phyloP scores from a whole-genome alignment of 116 monocot species.

The Dioscorea cayenensis region DNA sequence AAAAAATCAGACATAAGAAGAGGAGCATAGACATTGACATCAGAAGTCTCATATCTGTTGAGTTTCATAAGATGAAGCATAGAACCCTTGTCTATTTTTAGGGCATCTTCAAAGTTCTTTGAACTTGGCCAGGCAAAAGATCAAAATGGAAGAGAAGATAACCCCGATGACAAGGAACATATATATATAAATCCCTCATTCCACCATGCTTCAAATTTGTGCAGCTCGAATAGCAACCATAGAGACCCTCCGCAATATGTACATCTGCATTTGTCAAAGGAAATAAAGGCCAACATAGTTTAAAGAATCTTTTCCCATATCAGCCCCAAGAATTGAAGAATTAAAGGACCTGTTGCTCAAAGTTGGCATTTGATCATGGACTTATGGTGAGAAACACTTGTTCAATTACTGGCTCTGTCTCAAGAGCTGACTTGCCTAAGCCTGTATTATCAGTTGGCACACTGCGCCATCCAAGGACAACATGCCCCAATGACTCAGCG shows the following conservation, averaged over 20 bases:
- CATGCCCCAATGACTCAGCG: constrained; percentile 91
- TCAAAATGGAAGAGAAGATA: constrained; percentile 1
- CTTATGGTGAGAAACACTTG: constrained; percentile 88
- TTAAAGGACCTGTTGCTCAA: constrained; percentile 91
- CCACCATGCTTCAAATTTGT: constrained; percentile 67
- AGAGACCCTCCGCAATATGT: constrained; percentile 83
- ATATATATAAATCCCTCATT: constrained; percentile 90
- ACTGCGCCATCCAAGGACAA: constrained; percentile 88
- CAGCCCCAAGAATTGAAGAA: no score
- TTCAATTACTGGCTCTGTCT: constrained; percentile 91
- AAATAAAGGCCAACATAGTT: background rate
- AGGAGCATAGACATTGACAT: no score
- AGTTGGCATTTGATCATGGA: constrained; percentile 55
- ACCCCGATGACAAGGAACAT: constrained; percentile 97
- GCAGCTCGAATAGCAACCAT: constrained; percentile 88
- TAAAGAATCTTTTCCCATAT: background rate
- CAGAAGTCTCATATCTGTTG: no score
- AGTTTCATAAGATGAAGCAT: no score
- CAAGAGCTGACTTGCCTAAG: constrained; percentile 78
- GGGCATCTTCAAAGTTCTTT: background rate
- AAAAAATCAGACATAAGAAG: background rate
- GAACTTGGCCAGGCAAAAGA: background rate
- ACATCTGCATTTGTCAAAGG: constrained; percentile 47
- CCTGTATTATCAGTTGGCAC: constrained; percentile 89
- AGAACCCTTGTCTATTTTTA: background rate